phyloP scores from a whole-genome alignment of 2,329 filamentous ascomycete species.

The Onygenales sp. region DNA sequence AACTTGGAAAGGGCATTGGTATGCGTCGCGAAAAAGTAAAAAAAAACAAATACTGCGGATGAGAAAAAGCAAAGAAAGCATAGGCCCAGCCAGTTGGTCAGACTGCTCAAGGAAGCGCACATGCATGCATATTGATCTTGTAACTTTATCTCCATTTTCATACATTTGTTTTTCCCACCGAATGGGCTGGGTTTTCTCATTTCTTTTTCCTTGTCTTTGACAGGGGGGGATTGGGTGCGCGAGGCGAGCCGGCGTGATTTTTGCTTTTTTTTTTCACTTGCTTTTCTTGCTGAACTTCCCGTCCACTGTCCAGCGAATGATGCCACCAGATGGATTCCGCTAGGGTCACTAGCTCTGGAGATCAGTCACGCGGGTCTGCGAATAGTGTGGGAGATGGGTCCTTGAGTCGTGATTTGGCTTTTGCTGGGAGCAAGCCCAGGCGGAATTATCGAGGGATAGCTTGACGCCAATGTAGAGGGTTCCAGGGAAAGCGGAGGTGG shows the following conservation, averaged over 20 bases:
- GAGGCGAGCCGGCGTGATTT: not conserved
- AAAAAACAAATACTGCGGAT: not conserved
- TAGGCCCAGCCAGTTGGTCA: conserved; percentile 2
- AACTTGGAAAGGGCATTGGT: not conserved
- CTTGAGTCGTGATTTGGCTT: not conserved
- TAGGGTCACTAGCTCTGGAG: not conserved
- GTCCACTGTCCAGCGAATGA: not conserved
- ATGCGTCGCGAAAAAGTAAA: not conserved
- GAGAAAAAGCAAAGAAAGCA: not conserved
- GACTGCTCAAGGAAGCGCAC: not conserved
- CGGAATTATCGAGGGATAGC: not conserved
- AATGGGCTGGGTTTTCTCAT: not conserved
- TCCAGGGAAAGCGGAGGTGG: not conserved
- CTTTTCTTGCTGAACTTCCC: not conserved
- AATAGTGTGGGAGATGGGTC: conserved; percentile 1
- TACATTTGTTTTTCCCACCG: not conserved
- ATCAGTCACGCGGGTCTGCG: conserved; percentile 4
- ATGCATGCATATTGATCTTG: not conserved
- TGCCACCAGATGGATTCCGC: not conserved
- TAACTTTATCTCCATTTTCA: not conserved
- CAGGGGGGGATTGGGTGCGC: not conserved
- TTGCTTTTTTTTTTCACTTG: not conserved
- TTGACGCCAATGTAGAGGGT: not conserved
- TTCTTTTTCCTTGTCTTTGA: not conserved
- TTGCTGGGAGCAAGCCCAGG: not conserved